A percentile compares a stretch with the other conserved stretches of the same genome.
Conservation (phyloP, 2,329 filamentous ascomycete genomes). For the Aspergillus viridinutans region DNA sequence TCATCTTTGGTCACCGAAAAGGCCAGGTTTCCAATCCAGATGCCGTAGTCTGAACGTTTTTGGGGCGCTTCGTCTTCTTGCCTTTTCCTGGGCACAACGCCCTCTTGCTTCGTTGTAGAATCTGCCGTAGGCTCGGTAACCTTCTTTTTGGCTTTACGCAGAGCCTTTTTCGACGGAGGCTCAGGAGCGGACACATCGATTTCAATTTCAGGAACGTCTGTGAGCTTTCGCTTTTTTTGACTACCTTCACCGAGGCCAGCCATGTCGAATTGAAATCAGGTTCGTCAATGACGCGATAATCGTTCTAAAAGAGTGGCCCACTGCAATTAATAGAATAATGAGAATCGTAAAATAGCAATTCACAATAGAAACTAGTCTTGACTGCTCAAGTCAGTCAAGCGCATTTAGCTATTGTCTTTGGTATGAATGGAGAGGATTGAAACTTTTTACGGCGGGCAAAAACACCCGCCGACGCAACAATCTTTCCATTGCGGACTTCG, state of each 20-base stretch:
- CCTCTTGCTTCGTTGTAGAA: conserved; percentile 32
- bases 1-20: conserved; percentile 72
- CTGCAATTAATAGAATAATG: neutral
- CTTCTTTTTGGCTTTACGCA: conserved; percentile 79
- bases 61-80: conserved; percentile 22
- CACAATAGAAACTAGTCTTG: neutral
- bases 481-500: conserved; percentile 5
- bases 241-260: conserved; percentile 22
- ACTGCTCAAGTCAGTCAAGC: neutral
- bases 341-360: neutral
- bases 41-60: conserved; percentile 70
- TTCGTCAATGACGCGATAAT: neutral
- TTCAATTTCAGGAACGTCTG: conserved; percentile 63
- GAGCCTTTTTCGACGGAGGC: conserved; percentile 89
- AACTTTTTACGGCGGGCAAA: conserved; percentile 30
- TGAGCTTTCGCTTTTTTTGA: conserved; percentile 67
- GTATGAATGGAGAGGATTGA: conserved; percentile 5
- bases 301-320: neutral
- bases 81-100: conserved; percentile 23
- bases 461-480: conserved; percentile 10
- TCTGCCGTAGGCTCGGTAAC: conserved; percentile 15
- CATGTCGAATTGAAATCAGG: conserved; percentile 21
- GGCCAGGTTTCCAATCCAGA: conserved; percentile 96
- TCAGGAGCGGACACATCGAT: conserved; percentile 88
- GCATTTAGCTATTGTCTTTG: neutral